A percentile compares a stretch with the other conserved stretches of the same genome.
Conservation (phyloP, 75 land plant species). For the Ceratopteris richardii region DNA sequence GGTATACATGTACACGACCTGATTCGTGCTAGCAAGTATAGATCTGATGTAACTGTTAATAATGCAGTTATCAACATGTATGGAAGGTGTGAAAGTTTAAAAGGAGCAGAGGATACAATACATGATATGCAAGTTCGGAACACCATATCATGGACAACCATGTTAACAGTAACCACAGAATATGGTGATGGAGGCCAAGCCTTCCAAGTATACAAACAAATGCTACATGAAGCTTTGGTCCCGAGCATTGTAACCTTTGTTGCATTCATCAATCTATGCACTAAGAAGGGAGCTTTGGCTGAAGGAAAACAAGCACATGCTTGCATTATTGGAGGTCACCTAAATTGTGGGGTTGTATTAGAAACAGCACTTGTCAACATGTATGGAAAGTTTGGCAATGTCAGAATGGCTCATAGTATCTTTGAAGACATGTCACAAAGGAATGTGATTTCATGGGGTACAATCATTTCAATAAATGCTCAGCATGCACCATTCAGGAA, state of each 20-base stretch:
- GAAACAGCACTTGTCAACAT: conserved; percentile 8
- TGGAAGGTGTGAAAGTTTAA: conserved; percentile 8
- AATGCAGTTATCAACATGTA: conserved; percentile 18
- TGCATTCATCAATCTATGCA: neutral
- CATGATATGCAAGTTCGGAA: conserved; percentile 25
- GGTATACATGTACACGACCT: too few species aligned
- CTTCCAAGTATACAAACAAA: neutral
- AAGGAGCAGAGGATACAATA: conserved; percentile 1
- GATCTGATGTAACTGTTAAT: conserved; percentile 1
- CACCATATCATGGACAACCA: conserved; percentile 33
- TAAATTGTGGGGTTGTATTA: neutral
- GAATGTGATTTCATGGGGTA: conserved; percentile 50
- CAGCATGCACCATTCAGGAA: conserved; percentile 31
- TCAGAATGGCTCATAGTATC: conserved; percentile 6
- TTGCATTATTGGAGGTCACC: neutral
- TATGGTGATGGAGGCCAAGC: neutral
- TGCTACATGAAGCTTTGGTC: neutral
- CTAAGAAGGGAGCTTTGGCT: neutral
- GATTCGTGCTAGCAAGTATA: too few species aligned
- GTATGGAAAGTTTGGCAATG: conserved; percentile 11
- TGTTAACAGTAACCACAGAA: conserved; percentile 32
- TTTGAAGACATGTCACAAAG: conserved; percentile 36
- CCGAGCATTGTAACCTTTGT: conserved; percentile 5
- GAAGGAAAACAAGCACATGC: neutral
- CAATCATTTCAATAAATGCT: conserved; percentile 40